Evolutionary conservation across 306 rosid genomes (phyloP).

Genomic region (Myrica gale): DNA sequence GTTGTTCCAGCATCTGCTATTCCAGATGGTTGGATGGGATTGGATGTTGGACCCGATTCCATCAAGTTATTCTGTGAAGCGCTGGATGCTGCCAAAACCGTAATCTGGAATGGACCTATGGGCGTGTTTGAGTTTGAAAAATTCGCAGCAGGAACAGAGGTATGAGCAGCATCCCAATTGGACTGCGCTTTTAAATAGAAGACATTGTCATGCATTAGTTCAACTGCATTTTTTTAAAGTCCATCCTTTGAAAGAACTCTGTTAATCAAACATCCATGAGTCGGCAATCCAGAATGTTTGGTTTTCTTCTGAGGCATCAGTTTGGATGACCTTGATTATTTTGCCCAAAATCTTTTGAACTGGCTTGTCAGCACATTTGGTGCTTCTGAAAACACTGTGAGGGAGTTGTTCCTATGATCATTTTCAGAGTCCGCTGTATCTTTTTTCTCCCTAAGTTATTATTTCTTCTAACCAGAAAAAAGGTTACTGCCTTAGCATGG

Average conservation of each 20-base stretch:
- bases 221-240: not conserved
- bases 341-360: not conserved
- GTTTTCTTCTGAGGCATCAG: not conserved
- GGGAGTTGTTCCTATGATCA: not conserved
- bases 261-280: not conserved
- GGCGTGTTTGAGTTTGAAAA: conserved; percentile 92
- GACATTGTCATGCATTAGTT: not conserved
- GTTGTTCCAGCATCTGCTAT: conserved; percentile 73
- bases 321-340: not conserved
- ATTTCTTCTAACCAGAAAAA: not conserved
- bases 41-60: conserved; percentile 94
- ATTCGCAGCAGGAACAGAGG: conserved; percentile 91
- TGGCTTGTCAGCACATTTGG: not conserved
- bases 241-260: not conserved
- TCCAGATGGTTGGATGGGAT: conserved; percentile 98
- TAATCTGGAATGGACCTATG: conserved; percentile 99
- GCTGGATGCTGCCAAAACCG: conserved; percentile 69
- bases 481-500: not conserved
- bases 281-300: not conserved
- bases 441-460: not conserved
- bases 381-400: not conserved
- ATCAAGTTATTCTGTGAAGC: conserved; percentile 66
- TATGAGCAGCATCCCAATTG: conserved; percentile 22
- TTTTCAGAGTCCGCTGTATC: not conserved
- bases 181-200: not conserved